A percentile compares a stretch with the other conserved stretches of the same genome.
Evolutionary conservation across 805 yeast genomes (phyloP).

Genomic region (Yarrowia porcina): DNA sequence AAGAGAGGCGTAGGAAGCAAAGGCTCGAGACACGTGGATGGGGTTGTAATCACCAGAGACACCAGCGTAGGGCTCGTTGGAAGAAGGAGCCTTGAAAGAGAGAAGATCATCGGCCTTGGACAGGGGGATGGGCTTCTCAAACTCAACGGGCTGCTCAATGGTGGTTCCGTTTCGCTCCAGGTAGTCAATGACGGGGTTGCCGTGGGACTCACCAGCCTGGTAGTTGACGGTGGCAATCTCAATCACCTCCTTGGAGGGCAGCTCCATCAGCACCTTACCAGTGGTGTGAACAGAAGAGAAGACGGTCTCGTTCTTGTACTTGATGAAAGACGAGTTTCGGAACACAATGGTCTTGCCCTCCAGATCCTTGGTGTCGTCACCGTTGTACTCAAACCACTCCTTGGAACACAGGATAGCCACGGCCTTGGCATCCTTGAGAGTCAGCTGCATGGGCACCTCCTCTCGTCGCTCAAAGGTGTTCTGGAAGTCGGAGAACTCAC

Average conservation of each 20-base stretch:
- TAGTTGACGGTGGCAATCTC: slow-evolving; percentile 82
- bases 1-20: slow-evolving; percentile 85
- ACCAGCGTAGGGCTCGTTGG: slow-evolving; percentile 93
- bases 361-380: slow-evolving; percentile 55
- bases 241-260: slow-evolving; percentile 85
- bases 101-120: slow-evolving; percentile 48
- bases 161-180: slow-evolving; percentile 86
- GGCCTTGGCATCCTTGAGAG: slow-evolving; percentile 73
- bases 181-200: slow-evolving; percentile 97
- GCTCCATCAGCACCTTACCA: slow-evolving; percentile 82
- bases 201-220: slow-evolving; percentile 88
- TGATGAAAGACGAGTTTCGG: slow-evolving; percentile 80
- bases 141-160: slow-evolving; percentile 87
- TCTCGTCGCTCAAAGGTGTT: slow-evolving; percentile 86
- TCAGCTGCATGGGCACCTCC: slow-evolving; percentile 83
- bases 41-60: slow-evolving; percentile 99
- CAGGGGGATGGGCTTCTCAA: slow-evolving; percentile 88
- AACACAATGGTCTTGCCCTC: slow-evolving; percentile 79
- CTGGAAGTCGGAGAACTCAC: slow-evolving; percentile 79
- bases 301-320: slow-evolving; percentile 71
- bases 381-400: slow-evolving; percentile 93
- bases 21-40: slow-evolving; percentile 93
- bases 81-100: slow-evolving; percentile 74
- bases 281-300: slow-evolving; percentile 76
- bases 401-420: slow-evolving; percentile 90